Evolutionary conservation across 2,329 filamentous ascomycete genomes (phyloP).

Genomic region (Akanthomyces muscarius): DNA sequence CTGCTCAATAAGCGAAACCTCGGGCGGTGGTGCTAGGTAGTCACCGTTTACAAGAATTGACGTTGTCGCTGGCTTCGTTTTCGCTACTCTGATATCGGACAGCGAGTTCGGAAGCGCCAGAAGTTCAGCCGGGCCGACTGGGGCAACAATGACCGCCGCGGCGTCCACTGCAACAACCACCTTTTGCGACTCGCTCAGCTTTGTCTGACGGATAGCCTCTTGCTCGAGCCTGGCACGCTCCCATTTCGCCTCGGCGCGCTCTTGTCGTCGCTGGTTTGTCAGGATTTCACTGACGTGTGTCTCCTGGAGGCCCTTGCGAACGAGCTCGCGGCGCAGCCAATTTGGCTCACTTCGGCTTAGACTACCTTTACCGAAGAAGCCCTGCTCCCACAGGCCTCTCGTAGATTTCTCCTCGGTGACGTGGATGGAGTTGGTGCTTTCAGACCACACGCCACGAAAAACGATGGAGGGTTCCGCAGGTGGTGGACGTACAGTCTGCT

Average conservation of each 20-base stretch:
- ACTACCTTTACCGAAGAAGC: slow-evolving; percentile 93
- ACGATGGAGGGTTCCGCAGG: slow-evolving; percentile 59
- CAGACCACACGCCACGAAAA: slow-evolving; percentile 76
- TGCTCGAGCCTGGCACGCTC: slow-evolving; percentile 86
- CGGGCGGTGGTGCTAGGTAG: not conserved
- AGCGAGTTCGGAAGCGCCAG: slow-evolving; percentile 54
- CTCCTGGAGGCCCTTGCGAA: slow-evolving; percentile 60
- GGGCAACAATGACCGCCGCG: slow-evolving; percentile 21
- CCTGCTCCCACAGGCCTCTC: slow-evolving; percentile 86
- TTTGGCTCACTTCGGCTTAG: slow-evolving; percentile 92
- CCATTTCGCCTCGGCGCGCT: slow-evolving; percentile 81
- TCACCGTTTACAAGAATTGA: slow-evolving; percentile 13
- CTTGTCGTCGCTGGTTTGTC: slow-evolving; percentile 71
- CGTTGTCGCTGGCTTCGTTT: slow-evolving; percentile 6
- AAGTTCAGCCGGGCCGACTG: slow-evolving; percentile 43
- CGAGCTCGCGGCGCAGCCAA: slow-evolving; percentile 82
- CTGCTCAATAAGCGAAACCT: slow-evolving; percentile 16
- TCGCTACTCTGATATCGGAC: slow-evolving; percentile 37
- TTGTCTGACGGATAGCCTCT: slow-evolving; percentile 73
- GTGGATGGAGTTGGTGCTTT: slow-evolving; percentile 76
- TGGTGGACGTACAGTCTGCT: slow-evolving; percentile 65
- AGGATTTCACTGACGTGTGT: slow-evolving; percentile 75
- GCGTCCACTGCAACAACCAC: slow-evolving; percentile 21
- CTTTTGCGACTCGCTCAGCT: slow-evolving; percentile 41
- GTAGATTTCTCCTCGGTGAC: slow-evolving; percentile 73